Evolutionary conservation across 805 yeast genomes (phyloP).

Genomic region (Candida verbasci): DNA sequence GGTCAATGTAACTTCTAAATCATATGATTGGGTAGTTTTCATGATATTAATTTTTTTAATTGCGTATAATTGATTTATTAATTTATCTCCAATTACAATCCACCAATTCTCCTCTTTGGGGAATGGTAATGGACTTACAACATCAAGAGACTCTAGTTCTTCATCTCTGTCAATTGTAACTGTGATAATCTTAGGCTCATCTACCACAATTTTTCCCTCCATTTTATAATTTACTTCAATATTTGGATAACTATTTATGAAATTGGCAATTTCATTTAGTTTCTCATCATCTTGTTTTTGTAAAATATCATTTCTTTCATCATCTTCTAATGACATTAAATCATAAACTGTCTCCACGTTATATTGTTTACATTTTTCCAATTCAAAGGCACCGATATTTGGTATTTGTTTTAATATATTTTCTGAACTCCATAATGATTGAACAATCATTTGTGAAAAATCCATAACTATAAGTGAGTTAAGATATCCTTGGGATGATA

Average conservation of each 20-base stretch:
- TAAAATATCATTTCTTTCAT: constrained; percentile 60
- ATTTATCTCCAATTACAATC: constrained; percentile 73
- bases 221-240: constrained; percentile 62
- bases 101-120: constrained; percentile 76
- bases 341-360: constrained; percentile 74
- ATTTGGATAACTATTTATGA: constrained; percentile 87
- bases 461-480: constrained; percentile 84
- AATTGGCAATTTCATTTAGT: constrained; percentile 69
- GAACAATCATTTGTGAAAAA: constrained; percentile 80
- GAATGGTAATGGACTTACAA: constrained; percentile 55
- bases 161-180: constrained; percentile 68
- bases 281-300: constrained; percentile 44
- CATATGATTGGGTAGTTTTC: constrained; percentile 48
- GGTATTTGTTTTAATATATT: constrained; percentile 78
- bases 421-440: constrained; percentile 81
- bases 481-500: constrained; percentile 76
- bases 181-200: constrained; percentile 44
- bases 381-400: constrained; percentile 44
- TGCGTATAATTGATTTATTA: constrained; percentile 60
- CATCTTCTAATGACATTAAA: constrained; percentile 75
- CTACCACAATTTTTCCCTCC: constrained; percentile 34
- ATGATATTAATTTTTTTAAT: constrained; percentile 60
- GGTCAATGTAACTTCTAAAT: constrained; percentile 54
- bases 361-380: constrained; percentile 50
- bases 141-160: constrained; percentile 60